A percentile compares a stretch with the other conserved stretches of the same genome.
phyloP scores from a whole-genome alignment of 768 basidiomycete genomes.

The Suillus clintonianus region DNA sequence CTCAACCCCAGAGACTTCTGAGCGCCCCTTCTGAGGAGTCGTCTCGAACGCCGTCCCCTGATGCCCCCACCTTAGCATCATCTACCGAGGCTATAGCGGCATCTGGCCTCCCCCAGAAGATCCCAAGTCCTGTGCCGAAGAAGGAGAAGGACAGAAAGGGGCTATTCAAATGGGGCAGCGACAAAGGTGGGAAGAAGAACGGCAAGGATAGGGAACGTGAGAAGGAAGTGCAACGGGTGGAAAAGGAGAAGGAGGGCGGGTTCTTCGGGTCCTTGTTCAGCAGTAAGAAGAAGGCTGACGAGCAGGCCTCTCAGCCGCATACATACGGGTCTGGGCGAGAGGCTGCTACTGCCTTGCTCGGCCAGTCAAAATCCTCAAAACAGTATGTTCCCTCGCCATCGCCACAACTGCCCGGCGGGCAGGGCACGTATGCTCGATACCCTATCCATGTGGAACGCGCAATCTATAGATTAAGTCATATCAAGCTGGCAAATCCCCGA shows the following conservation, averaged over 20 bases:
- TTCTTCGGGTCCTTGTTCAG: conserved; percentile 95
- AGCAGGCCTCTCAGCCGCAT: conserved; percentile 43
- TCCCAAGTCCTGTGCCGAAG: conserved; percentile 38
- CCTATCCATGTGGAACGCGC: conserved; percentile 99
- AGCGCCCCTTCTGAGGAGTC: conserved; percentile 32
- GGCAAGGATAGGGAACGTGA: conserved; percentile 47
- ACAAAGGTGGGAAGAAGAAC: conserved; percentile 64
- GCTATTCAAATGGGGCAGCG: conserved; percentile 66
- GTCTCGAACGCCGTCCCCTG: conserved; percentile 67
- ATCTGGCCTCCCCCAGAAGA: conserved; percentile 23
- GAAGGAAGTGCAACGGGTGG: conserved; percentile 46
- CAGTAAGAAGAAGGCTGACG: conserved; percentile 84
- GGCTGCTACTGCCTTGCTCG: conserved; percentile 83
- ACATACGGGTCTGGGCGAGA: conserved; percentile 68
- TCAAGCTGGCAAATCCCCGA: conserved; percentile 97
- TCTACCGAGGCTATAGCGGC: conserved; percentile 29
- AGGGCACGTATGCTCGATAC: conserved; percentile 70
- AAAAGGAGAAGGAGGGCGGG: conserved; percentile 66
- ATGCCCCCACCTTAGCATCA: conserved; percentile 27
- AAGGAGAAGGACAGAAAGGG: conserved; percentile 78
- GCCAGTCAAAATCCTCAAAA: conserved; percentile 81
- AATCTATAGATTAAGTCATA: conserved; percentile 95
- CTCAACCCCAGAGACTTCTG: conserved; percentile 58
- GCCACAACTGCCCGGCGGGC: conserved; percentile 40
- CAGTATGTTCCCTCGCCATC: conserved; percentile 60